Evolutionary conservation across 306 rosid species (phyloP).

Genomic region (Hippophae tibetana): DNA sequence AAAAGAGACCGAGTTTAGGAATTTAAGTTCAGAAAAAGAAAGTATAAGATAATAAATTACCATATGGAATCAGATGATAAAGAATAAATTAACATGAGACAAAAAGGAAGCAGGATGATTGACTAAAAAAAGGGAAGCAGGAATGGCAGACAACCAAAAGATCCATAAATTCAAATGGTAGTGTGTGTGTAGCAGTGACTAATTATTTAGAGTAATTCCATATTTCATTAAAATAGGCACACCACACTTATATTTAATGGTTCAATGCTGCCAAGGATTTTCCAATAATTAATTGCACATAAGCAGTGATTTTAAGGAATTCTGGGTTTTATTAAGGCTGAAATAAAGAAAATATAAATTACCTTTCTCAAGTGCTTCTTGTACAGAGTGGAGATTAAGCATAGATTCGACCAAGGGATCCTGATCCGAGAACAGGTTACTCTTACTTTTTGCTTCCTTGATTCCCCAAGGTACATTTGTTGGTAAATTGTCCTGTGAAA

Average conservation of each 20-base stretch:
- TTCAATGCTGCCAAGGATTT: neutral
- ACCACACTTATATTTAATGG: neutral
- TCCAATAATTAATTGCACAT: neutral
- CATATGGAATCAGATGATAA: too few relatives aligned
- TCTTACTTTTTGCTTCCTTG: slow-evolving; percentile 42
- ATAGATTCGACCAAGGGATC: slow-evolving; percentile 67
- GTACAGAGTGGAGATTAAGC: slow-evolving; percentile 54
- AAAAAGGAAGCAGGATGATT: too few relatives aligned
- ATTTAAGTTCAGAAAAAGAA: too few relatives aligned
- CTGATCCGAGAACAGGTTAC: slow-evolving; percentile 33
- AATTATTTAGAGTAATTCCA: too few relatives aligned
- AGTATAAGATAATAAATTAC: too few relatives aligned
- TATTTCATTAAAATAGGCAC: neutral
- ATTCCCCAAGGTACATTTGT: slow-evolving; percentile 38
- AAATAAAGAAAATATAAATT: slow-evolving; percentile 13
- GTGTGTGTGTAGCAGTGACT: too few relatives aligned
- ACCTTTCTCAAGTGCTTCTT: slow-evolving; percentile 85
- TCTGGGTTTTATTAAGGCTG: neutral
- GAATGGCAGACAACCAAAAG: too few relatives aligned
- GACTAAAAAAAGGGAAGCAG: too few relatives aligned
- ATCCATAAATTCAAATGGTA: too few relatives aligned
- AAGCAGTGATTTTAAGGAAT: neutral
- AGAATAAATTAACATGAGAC: too few relatives aligned
- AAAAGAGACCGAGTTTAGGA: too few relatives aligned
- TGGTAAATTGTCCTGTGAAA: slow-evolving; percentile 37